These are phyloP conservation scores for Auriscalpium vulgare DNA, from an alignment of 768 basidiomycete species.

Conservation along the genomic window DNA sequence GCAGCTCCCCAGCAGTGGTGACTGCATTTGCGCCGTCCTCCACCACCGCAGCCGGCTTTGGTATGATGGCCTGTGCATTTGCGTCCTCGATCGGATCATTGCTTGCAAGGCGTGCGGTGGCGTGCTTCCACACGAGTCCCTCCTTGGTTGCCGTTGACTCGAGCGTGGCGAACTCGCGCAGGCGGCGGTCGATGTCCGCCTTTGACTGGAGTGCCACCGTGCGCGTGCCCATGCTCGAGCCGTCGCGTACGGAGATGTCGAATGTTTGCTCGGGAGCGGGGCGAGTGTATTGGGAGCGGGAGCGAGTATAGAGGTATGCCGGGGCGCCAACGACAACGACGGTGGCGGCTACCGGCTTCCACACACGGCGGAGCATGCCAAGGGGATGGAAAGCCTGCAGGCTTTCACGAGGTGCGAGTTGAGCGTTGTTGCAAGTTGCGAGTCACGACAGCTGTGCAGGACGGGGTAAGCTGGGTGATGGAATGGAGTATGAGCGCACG, in stretches of 20 bases:
- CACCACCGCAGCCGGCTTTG: slow-evolving; percentile 33
- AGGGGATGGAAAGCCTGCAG: neutral
- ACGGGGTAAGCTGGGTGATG: too few relatives aligned
- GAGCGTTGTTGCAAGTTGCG: too few relatives aligned
- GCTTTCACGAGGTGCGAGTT: too few relatives aligned
- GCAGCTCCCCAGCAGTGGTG: slow-evolving; percentile 56
- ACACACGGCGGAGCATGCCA: slow-evolving; percentile 54
- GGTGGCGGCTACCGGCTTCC: slow-evolving; percentile 58
- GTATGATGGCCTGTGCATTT: slow-evolving; percentile 59
- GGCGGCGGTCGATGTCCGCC: slow-evolving; percentile 45
- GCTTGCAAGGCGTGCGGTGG: slow-evolving; percentile 72
- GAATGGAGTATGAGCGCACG: too few relatives aligned
- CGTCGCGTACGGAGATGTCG: slow-evolving; percentile 54
- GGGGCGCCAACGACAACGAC: slow-evolving; percentile 49
- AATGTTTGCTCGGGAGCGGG: slow-evolving; percentile 35
- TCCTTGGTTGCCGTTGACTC: slow-evolving; percentile 40
- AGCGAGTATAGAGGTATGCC: slow-evolving; percentile 50
- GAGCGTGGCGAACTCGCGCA: slow-evolving; percentile 44
- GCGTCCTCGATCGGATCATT: slow-evolving; percentile 94
- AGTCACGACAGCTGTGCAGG: too few relatives aligned
- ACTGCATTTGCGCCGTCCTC: slow-evolving; percentile 34
- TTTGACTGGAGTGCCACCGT: slow-evolving; percentile 50
- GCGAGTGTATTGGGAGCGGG: slow-evolving; percentile 22
- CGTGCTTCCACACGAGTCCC: slow-evolving; percentile 63
- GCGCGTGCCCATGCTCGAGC: slow-evolving; percentile 44